Evolutionary conservation across 345 rosid species (phyloP), one percentile per base, ranked within the genome.

Genomic region (Gossypium arboreum): DNA sequence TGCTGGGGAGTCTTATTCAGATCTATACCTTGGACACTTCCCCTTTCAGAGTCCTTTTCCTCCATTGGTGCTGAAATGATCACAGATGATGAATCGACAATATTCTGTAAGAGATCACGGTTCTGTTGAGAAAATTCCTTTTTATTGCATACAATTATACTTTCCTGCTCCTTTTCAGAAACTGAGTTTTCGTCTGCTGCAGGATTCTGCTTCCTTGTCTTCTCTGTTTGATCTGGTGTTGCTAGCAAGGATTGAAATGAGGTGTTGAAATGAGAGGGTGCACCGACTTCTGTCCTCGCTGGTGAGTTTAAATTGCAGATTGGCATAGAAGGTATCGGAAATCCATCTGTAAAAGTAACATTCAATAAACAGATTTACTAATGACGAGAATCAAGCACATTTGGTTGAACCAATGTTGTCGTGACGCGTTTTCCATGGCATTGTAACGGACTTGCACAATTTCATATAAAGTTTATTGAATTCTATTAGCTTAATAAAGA

Each of bases 1-100:
- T 78, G 84, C 68, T 87, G 88, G 7, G 97, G 98, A 39, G 91
- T 90, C 80, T 78, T 73, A 77, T 94, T 92, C 68, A 90, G 89
- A 79, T 90, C 97, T 60, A 89, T 83, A 72, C 78, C 84, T 79
- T 62, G 82, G 20, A 71, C 79, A 75, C 66, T 68, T 74, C 54
- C 82, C 60, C 66, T 48, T 4, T 73, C 75, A 24, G 41, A 59
- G 43, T 84, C 88, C 76, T 72, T 84, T 71, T 77, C 81, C 74
- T 79, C 77, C 27, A 70, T 47, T 52, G 78, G 72, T 27, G 79
- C 71, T 12, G 82, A 77, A 80, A 80, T 71, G 74, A 76, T 82
- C 62, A 48, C 82, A 55, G 89, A 76, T 29, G 85, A 78, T 68
- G 85, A 75, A 41, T 86, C 91, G 73, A 78, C 81, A 77, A 79